These are phyloP conservation scores for Mycena leptocephala DNA, from an alignment of 768 basidiomycete species.

Conservation along the genomic window DNA sequence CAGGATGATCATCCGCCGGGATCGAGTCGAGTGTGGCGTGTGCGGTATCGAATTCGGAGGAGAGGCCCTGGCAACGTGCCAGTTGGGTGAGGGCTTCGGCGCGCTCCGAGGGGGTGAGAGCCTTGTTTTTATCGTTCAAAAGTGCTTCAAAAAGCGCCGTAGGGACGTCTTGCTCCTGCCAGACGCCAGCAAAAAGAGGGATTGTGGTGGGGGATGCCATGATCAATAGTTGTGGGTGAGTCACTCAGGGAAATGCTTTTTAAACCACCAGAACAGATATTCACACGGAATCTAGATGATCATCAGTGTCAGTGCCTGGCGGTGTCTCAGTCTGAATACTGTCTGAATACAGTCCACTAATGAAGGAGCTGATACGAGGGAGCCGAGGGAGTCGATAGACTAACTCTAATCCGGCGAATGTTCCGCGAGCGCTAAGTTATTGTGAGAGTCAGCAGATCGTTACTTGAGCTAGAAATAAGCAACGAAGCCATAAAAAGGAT, in stretches of 20 bases:
- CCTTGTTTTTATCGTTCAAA: conserved; percentile 4
- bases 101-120: conserved; percentile 23
- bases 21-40: conserved; percentile 30
- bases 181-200: conserved; percentile 24
- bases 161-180: conserved; percentile 28
- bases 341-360: too few species aligned
- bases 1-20: conserved; percentile 9
- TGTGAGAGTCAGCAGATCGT: background rate
- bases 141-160: conserved; percentile 23
- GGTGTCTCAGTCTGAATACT: too few species aligned
- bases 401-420: background rate
- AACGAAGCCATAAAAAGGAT: background rate
- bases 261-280: background rate
- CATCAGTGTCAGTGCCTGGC: background rate
- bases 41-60: conserved; percentile 17
- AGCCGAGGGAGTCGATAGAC: too few species aligned
- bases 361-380: too few species aligned
- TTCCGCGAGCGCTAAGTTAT: background rate
- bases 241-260: background rate
- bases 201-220: background rate
- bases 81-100: conserved; percentile 32
- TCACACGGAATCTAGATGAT: conserved; percentile 3
- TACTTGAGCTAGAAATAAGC: too few species aligned
- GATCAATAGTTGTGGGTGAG: background rate
- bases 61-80: conserved; percentile 34